phyloP scores from a whole-genome alignment of 208 protist genomes.

The Crithidia mellificae region DNA sequence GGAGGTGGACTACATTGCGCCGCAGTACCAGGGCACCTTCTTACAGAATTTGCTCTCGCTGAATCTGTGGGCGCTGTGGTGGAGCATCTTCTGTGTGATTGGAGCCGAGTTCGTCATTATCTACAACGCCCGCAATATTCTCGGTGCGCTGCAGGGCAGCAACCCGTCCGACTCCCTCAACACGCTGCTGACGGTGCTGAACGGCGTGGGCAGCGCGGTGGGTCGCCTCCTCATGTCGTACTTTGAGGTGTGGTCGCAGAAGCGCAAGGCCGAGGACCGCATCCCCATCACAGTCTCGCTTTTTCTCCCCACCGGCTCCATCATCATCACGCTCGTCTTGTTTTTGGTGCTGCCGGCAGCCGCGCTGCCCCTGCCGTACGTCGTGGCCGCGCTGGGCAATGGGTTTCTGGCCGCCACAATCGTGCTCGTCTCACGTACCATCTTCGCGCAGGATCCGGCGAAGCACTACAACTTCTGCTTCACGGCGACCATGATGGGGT shows the following conservation, averaged over 20 bases:
- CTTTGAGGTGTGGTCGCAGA: constrained; percentile 62
- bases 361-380: constrained; percentile 56
- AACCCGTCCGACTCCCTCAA: constrained; percentile 30
- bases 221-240: constrained; percentile 59
- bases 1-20: constrained; percentile 58
- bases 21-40: constrained; percentile 62
- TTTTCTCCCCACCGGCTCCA: constrained; percentile 40
- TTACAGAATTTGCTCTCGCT: constrained; percentile 39
- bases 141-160: constrained; percentile 44
- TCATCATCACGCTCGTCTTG: constrained; percentile 46
- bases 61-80: constrained; percentile 57
- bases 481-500: constrained; percentile 34
- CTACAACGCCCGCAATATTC: constrained; percentile 58
- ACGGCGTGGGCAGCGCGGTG: constrained; percentile 64
- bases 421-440: constrained; percentile 62
- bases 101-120: constrained; percentile 58
- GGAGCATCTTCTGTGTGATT: constrained; percentile 44
- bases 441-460: constrained; percentile 65
- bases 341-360: constrained; percentile 40
- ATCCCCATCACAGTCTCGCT: constrained; percentile 57
- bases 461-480: constrained; percentile 79
- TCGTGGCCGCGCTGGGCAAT: constrained; percentile 56
- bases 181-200: constrained; percentile 61
- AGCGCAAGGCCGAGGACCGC: constrained; percentile 53
- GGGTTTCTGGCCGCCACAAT: constrained; percentile 44